Conservation (phyloP, 192 early-diverging fungal species). For the Backusella sp. region DNA sequence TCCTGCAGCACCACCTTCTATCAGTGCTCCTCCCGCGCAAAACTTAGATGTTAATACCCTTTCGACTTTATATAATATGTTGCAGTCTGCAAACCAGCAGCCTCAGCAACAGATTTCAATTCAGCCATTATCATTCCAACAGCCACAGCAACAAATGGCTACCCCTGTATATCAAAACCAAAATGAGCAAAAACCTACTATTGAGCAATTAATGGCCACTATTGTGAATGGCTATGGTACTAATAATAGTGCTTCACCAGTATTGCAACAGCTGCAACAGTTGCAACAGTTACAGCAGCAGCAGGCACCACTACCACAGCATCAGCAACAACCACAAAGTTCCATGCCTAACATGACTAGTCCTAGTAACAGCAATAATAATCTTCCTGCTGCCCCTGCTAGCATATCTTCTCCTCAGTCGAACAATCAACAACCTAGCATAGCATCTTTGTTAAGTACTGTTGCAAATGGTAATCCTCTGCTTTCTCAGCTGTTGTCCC, state of each 20-base stretch:
- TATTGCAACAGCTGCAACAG: background rate
- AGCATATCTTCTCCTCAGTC: background rate
- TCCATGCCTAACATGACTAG: background rate
- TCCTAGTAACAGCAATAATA: background rate
- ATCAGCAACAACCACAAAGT: background rate
- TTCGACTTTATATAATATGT: conserved; percentile 13
- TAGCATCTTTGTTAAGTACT: conserved; percentile 14
- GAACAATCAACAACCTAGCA: conserved; percentile 10
- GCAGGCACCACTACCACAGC: background rate
- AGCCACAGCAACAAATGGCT: background rate
- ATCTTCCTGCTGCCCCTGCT: background rate
- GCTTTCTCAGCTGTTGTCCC: conserved; percentile 1
- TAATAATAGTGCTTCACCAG: background rate
- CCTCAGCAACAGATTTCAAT: background rate
- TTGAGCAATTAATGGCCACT: background rate
- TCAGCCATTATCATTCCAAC: background rate
- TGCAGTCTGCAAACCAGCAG: conserved; percentile 3
- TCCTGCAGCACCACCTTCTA: background rate
- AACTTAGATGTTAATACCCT: conserved; percentile 22
- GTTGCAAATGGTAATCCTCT: conserved; percentile 14
- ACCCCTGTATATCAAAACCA: background rate
- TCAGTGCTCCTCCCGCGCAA: background rate
- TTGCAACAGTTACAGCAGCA: background rate
- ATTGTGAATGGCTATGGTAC: conserved; percentile 9
- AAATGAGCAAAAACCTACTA: background rate